Conservation (phyloP, 768 basidiomycete species). For the Leccinum sublutescens region DNA sequence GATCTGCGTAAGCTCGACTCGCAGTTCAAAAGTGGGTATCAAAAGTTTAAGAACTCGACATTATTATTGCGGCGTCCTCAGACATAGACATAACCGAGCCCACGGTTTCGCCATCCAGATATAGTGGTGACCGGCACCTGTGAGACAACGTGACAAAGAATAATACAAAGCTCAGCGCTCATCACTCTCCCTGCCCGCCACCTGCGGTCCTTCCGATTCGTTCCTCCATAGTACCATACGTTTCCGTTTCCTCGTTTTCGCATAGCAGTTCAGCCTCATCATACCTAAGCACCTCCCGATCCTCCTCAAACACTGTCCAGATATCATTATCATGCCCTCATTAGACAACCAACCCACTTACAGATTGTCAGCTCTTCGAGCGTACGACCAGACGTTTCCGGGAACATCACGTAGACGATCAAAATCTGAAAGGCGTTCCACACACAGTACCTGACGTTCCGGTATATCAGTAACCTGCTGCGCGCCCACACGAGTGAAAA, state of each 20-base stretch:
- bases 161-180: not conserved
- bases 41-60: no score
- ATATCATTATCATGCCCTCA: not conserved
- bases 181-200: not conserved
- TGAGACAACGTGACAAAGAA: no score
- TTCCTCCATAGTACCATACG: not conserved
- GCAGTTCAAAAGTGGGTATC: no score
- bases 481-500: not conserved
- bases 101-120: no score
- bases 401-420: not conserved
- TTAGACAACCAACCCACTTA: not conserved
- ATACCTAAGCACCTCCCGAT: not conserved
- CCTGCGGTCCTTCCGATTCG: not conserved
- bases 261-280: not conserved
- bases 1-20: no score
- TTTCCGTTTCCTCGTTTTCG: not conserved
- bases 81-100: no score
- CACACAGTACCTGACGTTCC: not conserved
- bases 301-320: not conserved
- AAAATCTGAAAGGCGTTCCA: not conserved
- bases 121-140: no score
- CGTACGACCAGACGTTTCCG: not conserved
- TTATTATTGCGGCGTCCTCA: no score
- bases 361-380: not conserved
- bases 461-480: not conserved